Conservation (phyloP, 371 early-diverging fungal genomes). For the Lichtheimia ramosa region DNA sequence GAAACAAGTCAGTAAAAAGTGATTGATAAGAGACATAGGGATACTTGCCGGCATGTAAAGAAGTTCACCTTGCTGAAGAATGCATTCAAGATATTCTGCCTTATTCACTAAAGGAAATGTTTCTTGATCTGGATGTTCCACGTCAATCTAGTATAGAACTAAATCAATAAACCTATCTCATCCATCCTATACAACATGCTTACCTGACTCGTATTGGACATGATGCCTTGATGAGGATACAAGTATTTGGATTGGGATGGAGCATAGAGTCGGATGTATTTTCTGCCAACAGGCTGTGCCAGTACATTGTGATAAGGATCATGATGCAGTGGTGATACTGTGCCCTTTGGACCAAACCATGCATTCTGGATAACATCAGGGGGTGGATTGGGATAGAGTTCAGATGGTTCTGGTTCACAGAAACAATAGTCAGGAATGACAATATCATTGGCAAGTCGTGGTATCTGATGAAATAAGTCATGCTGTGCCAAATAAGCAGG, state of each 20-base stretch:
- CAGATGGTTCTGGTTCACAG: conserved; percentile 36
- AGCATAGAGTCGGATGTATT: conserved; percentile 74
- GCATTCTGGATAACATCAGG: conserved; percentile 66
- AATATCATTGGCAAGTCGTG: conserved; percentile 70
- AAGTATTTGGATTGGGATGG: conserved; percentile 59
- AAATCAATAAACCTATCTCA: not conserved
- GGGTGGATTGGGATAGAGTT: conserved; percentile 22
- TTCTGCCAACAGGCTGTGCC: conserved; percentile 86
- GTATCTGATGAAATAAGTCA: conserved; percentile 82
- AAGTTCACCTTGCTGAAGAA: conserved; percentile 80
- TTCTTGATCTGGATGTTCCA: conserved; percentile 59
- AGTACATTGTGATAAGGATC: conserved; percentile 87
- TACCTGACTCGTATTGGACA: conserved; percentile 83
- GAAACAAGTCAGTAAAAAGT: conserved; percentile 1
- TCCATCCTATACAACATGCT: not conserved
- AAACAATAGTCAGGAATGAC: conserved; percentile 80
- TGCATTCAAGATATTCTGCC: conserved; percentile 67
- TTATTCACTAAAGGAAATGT: conserved; percentile 55
- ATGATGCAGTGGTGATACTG: conserved; percentile 86
- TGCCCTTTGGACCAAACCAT: conserved; percentile 90
- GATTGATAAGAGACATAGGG: not conserved
- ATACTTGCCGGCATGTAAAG: conserved; percentile 88
- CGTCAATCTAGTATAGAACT: conserved; percentile 49
- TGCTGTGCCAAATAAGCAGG: conserved; percentile 89
- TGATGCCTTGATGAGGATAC: conserved; percentile 60